A percentile compares a stretch with the other conserved stretches of the same genome.
phyloP scores from a whole-genome alignment of 495 filamentous ascomycete genomes.

The Trichocladium antarcticum region DNA sequence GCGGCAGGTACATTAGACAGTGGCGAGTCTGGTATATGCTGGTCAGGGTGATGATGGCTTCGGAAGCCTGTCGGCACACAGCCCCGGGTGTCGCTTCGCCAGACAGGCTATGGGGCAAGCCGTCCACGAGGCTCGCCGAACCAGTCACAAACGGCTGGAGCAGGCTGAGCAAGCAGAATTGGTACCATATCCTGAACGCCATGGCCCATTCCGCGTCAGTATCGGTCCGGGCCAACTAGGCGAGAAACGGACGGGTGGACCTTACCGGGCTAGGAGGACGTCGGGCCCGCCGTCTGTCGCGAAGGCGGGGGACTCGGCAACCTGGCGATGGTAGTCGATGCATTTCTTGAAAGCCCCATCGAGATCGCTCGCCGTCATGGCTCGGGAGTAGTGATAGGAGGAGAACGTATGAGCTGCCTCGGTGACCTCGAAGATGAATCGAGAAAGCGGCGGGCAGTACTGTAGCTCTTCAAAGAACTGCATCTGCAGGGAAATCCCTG shows the following conservation, averaged over 20 bases:
- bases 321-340: slow-evolving; percentile 6
- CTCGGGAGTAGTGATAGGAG: slow-evolving; percentile 19
- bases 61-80: slow-evolving; percentile 18
- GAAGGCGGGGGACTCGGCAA: background rate
- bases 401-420: slow-evolving; percentile 21
- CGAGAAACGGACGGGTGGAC: background rate
- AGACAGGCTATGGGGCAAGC: slow-evolving; percentile 6
- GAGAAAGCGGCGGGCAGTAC: slow-evolving; percentile 13
- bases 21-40: slow-evolving; percentile 19
- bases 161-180: slow-evolving; percentile 21
- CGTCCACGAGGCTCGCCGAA: slow-evolving; percentile 13
- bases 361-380: slow-evolving; percentile 21
- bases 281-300: slow-evolving; percentile 8
- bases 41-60: slow-evolving; percentile 20
- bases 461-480: slow-evolving; percentile 19
- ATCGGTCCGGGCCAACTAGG: no score
- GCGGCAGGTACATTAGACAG: slow-evolving; percentile 12
- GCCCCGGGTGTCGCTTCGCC: slow-evolving; percentile 5
- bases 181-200: slow-evolving; percentile 19
- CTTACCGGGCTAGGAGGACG: slow-evolving; percentile 21
- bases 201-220: background rate
- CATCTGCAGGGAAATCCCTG: slow-evolving; percentile 20
- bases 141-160: slow-evolving; percentile 17
- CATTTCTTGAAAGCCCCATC: slow-evolving; percentile 21
- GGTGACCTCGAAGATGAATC: slow-evolving; percentile 21